Percentiles rank a stretch among this genome's conserved stretches.
Evolutionary conservation across 768 basidiomycete species (phyloP).

Genomic region (Kwoniella dendrophila): DNA sequence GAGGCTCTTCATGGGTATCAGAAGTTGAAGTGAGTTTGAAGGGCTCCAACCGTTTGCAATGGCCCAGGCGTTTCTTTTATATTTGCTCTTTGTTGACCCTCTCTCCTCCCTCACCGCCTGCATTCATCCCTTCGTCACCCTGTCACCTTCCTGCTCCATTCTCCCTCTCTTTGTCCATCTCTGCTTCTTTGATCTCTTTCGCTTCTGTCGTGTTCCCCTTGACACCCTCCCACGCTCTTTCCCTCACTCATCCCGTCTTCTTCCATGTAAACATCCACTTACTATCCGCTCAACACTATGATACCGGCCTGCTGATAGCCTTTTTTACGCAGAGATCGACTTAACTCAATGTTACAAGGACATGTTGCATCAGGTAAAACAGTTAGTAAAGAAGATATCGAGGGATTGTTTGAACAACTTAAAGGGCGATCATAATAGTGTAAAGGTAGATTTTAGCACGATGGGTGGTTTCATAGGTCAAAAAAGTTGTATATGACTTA

Average conservation of each 20-base stretch:
- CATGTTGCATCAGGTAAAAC: slow-evolving; percentile 35
- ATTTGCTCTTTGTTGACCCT: too few relatives aligned
- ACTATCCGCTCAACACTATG: too few relatives aligned
- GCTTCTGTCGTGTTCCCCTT: not conserved
- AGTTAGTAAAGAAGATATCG: slow-evolving; percentile 46
- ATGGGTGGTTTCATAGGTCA: too few relatives aligned
- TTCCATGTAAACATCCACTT: too few relatives aligned
- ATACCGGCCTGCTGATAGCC: not conserved
- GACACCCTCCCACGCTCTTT: not conserved
- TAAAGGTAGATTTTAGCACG: too few relatives aligned
- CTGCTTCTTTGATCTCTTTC: not conserved
- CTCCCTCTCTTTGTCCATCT: not conserved
- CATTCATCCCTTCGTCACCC: too few relatives aligned
- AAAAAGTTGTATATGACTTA: too few relatives aligned
- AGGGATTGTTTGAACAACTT: slow-evolving; percentile 40
- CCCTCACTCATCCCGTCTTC: not conserved
- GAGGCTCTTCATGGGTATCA: slow-evolving; percentile 53
- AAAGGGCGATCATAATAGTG: not conserved
- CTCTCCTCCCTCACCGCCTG: too few relatives aligned
- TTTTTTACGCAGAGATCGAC: slow-evolving; percentile 25
- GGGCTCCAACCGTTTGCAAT: too few relatives aligned
- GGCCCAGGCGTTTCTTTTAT: too few relatives aligned
- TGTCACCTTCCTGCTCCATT: not conserved
- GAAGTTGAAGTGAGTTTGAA: slow-evolving; percentile 46
- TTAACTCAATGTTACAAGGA: slow-evolving; percentile 34